Conservation (phyloP, 805 yeast species). For the Candida broadrunensis region DNA sequence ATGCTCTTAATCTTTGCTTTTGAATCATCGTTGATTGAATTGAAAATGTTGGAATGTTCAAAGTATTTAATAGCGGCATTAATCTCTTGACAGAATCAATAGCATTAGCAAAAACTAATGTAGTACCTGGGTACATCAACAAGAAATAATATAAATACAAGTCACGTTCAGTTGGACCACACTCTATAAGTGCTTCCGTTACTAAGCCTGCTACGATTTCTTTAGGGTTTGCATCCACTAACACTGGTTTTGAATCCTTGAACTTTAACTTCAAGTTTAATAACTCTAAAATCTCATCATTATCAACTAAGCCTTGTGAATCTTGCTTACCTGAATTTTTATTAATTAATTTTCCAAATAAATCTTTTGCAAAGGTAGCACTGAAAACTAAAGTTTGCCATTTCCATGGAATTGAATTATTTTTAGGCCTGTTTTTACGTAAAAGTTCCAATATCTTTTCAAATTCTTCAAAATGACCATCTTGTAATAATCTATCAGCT, state of each 20-base stretch:
- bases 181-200: slow-evolving; percentile 85
- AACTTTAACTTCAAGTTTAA: slow-evolving; percentile 71
- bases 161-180: slow-evolving; percentile 88
- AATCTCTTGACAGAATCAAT: slow-evolving; percentile 90
- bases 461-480: slow-evolving; percentile 93
- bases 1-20: slow-evolving; percentile 80
- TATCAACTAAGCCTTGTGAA: slow-evolving; percentile 36
- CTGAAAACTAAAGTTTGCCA: slow-evolving; percentile 91
- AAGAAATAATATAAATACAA: slow-evolving; percentile 84
- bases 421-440: slow-evolving; percentile 45
- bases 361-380: slow-evolving; percentile 84
- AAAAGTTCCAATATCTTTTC: slow-evolving; percentile 71
- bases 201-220: slow-evolving; percentile 72
- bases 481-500: slow-evolving; percentile 92
- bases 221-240: slow-evolving; percentile 84
- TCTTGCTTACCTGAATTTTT: slow-evolving; percentile 18
- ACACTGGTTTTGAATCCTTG: slow-evolving; percentile 60
- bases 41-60: slow-evolving; percentile 68
- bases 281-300: slow-evolving; percentile 62
- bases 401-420: slow-evolving; percentile 32
- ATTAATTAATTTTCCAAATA: slow-evolving; percentile 70
- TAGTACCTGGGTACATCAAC: slow-evolving; percentile 81
- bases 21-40: slow-evolving; percentile 95
- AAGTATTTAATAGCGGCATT: slow-evolving; percentile 67
- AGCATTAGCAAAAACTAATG: slow-evolving; percentile 91